A percentile compares a stretch with the other conserved stretches of the same genome.
These are phyloP conservation scores for Senna siamea DNA, from an alignment of 306 rosid genomes.

Conservation along the genomic window DNA sequence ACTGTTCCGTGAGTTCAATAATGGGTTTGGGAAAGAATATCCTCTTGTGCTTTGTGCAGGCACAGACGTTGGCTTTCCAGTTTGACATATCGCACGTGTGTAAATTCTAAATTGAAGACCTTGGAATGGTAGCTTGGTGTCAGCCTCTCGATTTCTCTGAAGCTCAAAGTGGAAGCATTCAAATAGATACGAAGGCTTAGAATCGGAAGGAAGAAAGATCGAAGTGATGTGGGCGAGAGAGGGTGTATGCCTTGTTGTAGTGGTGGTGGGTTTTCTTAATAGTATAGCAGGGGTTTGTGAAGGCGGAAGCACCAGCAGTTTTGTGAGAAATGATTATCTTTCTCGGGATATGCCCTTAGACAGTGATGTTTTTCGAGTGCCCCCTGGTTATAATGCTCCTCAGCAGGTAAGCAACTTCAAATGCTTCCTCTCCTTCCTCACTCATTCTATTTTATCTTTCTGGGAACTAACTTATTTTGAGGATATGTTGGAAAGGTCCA, in stretches of 20 bases:
- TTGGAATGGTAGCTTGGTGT: too few relatives aligned
- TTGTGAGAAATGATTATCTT: conserved; percentile 54
- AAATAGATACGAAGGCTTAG: too few relatives aligned
- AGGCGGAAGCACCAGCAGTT: conserved; percentile 54
- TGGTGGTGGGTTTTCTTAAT: conserved; percentile 44
- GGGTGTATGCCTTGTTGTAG: background rate
- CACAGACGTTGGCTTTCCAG: too few relatives aligned
- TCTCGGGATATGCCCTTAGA: conserved; percentile 67
- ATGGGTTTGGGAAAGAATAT: too few relatives aligned
- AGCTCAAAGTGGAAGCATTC: background rate
- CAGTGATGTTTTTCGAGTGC: conserved; percentile 63
- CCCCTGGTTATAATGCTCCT: conserved; percentile 78
- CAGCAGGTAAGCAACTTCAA: conserved; percentile 53
- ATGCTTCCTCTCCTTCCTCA: background rate
- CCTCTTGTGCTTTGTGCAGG: too few relatives aligned
- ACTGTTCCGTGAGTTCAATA: too few relatives aligned
- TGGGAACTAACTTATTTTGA: background rate
- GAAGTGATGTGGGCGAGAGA: background rate
- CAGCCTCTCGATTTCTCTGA: too few relatives aligned
- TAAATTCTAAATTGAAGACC: too few relatives aligned
- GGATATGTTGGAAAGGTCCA: conserved; percentile 61
- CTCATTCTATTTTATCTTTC: background rate
- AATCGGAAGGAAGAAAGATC: conserved; percentile 3
- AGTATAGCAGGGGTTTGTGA: conserved; percentile 37
- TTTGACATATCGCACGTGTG: too few relatives aligned